Base-by-base conservation (phyloP, 1,284 basidiomycete genomes). In the Puccinia hordei region DNA sequence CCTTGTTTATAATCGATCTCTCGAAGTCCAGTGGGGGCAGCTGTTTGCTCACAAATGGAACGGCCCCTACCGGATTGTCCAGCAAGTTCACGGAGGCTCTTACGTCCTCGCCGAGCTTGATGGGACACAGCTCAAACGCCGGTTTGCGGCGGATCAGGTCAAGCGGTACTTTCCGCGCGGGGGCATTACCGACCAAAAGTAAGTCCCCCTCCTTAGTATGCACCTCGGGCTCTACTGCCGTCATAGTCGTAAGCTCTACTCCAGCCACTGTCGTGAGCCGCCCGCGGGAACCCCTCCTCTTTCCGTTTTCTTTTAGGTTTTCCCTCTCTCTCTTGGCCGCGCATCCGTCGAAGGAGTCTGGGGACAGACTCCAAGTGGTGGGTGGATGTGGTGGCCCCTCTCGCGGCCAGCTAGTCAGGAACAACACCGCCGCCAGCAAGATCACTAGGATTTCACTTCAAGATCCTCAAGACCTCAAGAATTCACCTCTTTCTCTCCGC, bases 1-100 rank as follows among this genome's bases (percentile, higher is more conserved):
- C 38, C 38, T 41, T 12, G 38, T 12, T 12, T 41, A 41, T 12
- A 41, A 41, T 41, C n/a, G 69, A 33, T 13, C n/a, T 1, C 30
- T 72, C 1, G 46, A 72, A 33, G 24, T 19, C 2, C 51, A 51
- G 19, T 72, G 69, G 69, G 69, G 69, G n/a, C 9, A 55, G 6
- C 27, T 72, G 0, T 72, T 72, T 17, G 15, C 15, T 2, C 27
- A 71, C 44, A 46, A 49, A 13, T 71, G 68, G 68, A 46, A 51
- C 44, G 68, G n/a, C 15, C 68, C 69, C 9, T 53, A 49, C 33
- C 17, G 46, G 15, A 72, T 72, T 17, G 27, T 49, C 9, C 49
- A 72, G 46, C 69, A 72, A n/a, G 3, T 72, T 10, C 15, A 46
- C 9, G 24, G 24, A 13, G 46, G 69, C 15, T n/a, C 69, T 33